phyloP scores from a whole-genome alignment of 106 monocot genomes.

The Allium cepa region DNA sequence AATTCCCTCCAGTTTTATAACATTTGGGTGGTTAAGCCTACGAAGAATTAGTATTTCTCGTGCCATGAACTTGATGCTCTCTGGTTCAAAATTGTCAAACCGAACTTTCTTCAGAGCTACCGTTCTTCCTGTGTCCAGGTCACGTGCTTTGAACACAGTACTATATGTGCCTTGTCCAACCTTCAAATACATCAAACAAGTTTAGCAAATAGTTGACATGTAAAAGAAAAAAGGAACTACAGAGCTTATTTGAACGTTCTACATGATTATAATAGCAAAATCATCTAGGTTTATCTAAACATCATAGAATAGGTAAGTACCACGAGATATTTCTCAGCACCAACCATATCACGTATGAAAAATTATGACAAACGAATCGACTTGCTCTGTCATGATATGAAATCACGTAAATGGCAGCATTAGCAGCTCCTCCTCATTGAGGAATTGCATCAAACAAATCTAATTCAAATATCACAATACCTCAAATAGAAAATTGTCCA shows the following conservation, averaged over 20 bases:
- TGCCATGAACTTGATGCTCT: conserved; percentile 87
- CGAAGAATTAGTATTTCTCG: conserved; percentile 85
- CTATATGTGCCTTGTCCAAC: conserved; percentile 96
- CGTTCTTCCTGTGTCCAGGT: conserved; percentile 63
- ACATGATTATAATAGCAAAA: no score
- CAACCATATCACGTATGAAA: no score
- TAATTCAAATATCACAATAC: not conserved
- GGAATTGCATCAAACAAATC: not conserved
- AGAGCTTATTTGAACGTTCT: no score
- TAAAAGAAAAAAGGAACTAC: no score
- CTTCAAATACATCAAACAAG: conserved; percentile 27
- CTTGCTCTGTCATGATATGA: no score
- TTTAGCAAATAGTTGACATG: no score
- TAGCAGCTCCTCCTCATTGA: not conserved
- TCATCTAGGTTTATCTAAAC: no score
- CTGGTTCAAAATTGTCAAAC: conserved; percentile 83
- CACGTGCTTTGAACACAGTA: conserved; percentile 78
- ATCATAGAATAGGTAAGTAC: no score
- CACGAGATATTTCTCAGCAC: no score
- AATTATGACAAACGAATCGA: no score
- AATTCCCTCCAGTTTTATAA: conserved; percentile 66
- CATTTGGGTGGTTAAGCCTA: conserved; percentile 80
- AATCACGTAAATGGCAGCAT: not conserved
- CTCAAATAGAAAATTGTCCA: not conserved
- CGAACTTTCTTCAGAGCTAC: conserved; percentile 86